phyloP scores from a whole-genome alignment of 1,284 basidiomycete species.

The Stereum hirsutum region DNA sequence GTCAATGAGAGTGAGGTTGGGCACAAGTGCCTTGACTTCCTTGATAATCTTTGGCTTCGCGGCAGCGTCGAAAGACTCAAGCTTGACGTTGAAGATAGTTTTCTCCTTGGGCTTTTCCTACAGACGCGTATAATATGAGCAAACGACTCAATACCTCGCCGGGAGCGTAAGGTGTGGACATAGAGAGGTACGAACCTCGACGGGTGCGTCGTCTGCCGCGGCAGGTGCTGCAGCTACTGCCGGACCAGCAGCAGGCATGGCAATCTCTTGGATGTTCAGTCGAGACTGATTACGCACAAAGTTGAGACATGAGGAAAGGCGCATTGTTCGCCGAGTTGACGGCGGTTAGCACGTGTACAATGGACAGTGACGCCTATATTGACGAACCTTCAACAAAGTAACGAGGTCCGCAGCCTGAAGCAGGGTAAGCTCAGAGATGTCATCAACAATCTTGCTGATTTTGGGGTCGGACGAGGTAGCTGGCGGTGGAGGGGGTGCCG shows the following conservation, averaged over 20 bases:
- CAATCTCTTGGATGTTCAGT: conserved; percentile 97
- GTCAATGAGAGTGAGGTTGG: conserved; percentile 92
- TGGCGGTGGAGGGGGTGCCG: conserved; percentile 33
- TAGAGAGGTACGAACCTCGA: conserved; percentile 37
- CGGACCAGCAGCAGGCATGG: conserved; percentile 77
- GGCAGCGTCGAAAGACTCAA: conserved; percentile 85
- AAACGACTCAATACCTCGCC: background rate
- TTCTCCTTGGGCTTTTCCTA: conserved; percentile 98
- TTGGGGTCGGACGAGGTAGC: conserved; percentile 48
- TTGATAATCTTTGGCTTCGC: conserved; percentile 97
- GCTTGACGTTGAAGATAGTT: conserved; percentile 92
- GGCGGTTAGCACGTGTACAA: conserved; percentile 1
- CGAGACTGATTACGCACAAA: conserved; percentile 59
- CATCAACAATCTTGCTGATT: conserved; percentile 83
- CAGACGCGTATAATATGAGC: background rate
- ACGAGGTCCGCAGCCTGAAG: conserved; percentile 98
- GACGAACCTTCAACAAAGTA: conserved; percentile 75
- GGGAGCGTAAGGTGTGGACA: background rate
- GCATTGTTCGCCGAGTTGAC: no score
- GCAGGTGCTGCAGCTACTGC: conserved; percentile 48
- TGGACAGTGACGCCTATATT: background rate
- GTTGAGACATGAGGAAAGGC: no score
- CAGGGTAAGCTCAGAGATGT: conserved; percentile 85
- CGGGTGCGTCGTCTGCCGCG: conserved; percentile 52
- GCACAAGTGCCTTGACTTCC: conserved; percentile 94